phyloP scores from a whole-genome alignment of 495 filamentous ascomycete species.

The Hypoxylon trugodes region DNA sequence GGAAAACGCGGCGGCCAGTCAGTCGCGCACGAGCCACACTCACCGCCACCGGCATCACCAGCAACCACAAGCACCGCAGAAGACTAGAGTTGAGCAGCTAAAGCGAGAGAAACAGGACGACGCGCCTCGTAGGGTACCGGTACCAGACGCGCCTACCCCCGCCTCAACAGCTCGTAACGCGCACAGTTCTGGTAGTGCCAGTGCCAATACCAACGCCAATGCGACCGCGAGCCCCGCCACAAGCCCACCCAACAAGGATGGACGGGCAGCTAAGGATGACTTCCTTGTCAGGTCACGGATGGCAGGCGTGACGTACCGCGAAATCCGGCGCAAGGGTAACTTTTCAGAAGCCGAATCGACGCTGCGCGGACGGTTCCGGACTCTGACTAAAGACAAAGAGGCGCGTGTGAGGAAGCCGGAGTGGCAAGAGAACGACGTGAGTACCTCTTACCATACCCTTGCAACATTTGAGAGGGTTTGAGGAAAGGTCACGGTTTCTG shows the following conservation, averaged over 20 bases:
- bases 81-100: neutral
- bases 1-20: neutral
- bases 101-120: conserved; percentile 4
- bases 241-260: neutral
- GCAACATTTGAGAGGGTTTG: too few relatives aligned
- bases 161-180: too few relatives aligned
- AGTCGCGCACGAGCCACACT: neutral
- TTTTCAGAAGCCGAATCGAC: conserved; percentile 88
- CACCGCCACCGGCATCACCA: too few relatives aligned
- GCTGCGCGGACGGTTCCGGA: conserved; percentile 79
- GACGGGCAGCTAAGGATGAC: conserved; percentile 59
- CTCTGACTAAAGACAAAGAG: conserved; percentile 77
- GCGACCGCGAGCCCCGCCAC: too few relatives aligned
- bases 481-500: too few relatives aligned
- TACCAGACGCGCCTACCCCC: too few relatives aligned
- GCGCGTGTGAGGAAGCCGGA: conserved; percentile 79
- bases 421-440: conserved; percentile 81
- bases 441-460: conserved; percentile 54
- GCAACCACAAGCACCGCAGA: neutral
- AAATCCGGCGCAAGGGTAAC: conserved; percentile 71
- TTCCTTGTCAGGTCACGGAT: conserved; percentile 71
- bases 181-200: too few relatives aligned
- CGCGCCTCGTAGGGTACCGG: neutral
- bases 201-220: too few relatives aligned
- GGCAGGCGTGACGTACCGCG: conserved; percentile 78